Percentiles rank a stretch among this genome's conserved stretches.
Evolutionary conservation across 1,284 basidiomycete species (phyloP).

Genomic region (Calocybe gambosa): DNA sequence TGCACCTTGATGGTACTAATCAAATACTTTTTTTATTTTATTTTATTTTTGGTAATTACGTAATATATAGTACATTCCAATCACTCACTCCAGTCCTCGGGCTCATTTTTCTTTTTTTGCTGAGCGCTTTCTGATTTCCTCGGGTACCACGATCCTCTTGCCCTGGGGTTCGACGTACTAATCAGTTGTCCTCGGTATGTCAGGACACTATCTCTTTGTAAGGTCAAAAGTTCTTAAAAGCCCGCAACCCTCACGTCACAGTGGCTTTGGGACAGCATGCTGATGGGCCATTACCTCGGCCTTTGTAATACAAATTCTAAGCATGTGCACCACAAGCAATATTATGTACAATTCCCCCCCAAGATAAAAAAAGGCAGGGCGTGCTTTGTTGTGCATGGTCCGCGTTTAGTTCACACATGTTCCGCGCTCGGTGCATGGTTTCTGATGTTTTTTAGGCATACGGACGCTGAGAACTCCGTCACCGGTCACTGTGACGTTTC

Average conservation of each 20-base stretch:
- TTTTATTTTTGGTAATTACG: not conserved
- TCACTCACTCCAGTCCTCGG: slow-evolving; percentile 10
- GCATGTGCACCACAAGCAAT: slow-evolving; percentile 10
- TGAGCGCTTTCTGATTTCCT: slow-evolving; percentile 6
- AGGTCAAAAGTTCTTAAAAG: not conserved
- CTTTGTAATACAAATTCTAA: slow-evolving; percentile 4
- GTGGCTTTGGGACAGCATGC: slow-evolving; percentile 4
- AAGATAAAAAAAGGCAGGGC: slow-evolving; percentile 2
- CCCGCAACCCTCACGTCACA: slow-evolving; percentile 1
- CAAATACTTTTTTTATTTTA: too few species aligned
- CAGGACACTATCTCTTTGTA: not conserved
- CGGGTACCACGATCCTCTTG: slow-evolving; percentile 7
- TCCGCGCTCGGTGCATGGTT: slow-evolving; percentile 12
- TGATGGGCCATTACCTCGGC: slow-evolving; percentile 10
- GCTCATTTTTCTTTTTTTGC: not conserved
- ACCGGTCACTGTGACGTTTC: slow-evolving; percentile 19
- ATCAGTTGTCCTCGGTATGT: slow-evolving; percentile 9
- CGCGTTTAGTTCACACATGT: slow-evolving; percentile 26
- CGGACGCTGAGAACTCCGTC: slow-evolving; percentile 19
- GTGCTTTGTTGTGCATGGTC: slow-evolving; percentile 17
- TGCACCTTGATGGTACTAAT: not conserved
- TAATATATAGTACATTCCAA: not conserved
- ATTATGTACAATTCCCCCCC: slow-evolving; percentile 10
- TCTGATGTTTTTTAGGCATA: slow-evolving; percentile 22
- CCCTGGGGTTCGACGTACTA: not conserved